Evolutionary conservation across 2,329 filamentous ascomycete species (phyloP), one percentile per base, ranked within the genome.

Genomic region (Penicillium sp.): DNA sequence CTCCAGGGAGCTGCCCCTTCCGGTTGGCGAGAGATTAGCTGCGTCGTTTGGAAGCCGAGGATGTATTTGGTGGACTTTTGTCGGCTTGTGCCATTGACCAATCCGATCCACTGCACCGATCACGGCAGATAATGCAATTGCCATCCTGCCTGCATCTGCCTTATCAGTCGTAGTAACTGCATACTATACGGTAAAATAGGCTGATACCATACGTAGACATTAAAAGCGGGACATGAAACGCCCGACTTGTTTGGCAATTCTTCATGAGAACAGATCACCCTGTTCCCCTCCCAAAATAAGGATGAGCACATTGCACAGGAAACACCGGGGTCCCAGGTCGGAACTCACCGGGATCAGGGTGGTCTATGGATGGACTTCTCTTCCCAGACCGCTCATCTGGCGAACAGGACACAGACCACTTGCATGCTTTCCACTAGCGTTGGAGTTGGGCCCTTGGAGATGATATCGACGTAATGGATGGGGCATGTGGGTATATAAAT

Each of bases 111-210:
- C 50, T 48, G 48, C 37, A 63, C 53, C 39, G 61, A 62, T 64
- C 59, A 54, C 47, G 53, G 56, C 48, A 63, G 63, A 66, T 65
- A 63, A 66, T 60, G 61, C 59, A 65, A 52, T 63, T 64, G 46
- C 35, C 41, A 61, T 63, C 44, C 48, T 26, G 55, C 53, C 61
- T 57, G 63, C 62, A 61, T 59, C 24, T 57, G 56, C 61, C 60
- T 64, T 62, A 63, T 65, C 63, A 48, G 43, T n/a, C 19, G 48
- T 24, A 33, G 33, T 26, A 8, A 47, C 19, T 41, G 39, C 39
- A 41, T 41, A 21, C 10, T 41, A 41, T 22, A 41, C 39, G 39
- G 39, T 41, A 41, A 41, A 41, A 21, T 22, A 19, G 11, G 39
- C 19, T 41, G 39, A 41, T 22, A 41, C 39, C 10, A 3, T 33